A percentile compares a stretch with the other conserved stretches of the same genome.
These are phyloP conservation scores for Luffa aegyptiaca DNA, from an alignment of 306 rosid species.

Conservation along the genomic window DNA sequence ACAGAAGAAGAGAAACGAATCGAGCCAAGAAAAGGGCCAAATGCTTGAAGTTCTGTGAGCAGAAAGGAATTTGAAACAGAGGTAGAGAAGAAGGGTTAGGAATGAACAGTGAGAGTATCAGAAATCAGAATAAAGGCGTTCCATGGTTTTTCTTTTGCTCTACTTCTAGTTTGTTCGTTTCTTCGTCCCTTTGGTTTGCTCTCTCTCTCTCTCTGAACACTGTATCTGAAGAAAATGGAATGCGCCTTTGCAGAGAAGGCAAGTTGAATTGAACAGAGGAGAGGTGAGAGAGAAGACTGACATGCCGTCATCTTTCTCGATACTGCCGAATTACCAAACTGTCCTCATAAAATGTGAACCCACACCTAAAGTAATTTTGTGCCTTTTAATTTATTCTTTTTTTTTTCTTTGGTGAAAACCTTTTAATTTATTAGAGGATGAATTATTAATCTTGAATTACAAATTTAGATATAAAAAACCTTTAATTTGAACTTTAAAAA, in stretches of 20 bases:
- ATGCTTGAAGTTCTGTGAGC: neutral
- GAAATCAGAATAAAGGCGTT: neutral
- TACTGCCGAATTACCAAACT: constrained; percentile 38
- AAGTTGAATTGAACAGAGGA: constrained; percentile 32
- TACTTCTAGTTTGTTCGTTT: constrained; percentile 17
- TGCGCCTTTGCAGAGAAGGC: constrained; percentile 64
- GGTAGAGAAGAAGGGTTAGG: constrained; percentile 6
- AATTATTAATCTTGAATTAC: too few relatives aligned
- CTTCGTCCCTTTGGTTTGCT: constrained; percentile 20
- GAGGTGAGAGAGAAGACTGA: constrained; percentile 44
- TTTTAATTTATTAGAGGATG: too few relatives aligned
- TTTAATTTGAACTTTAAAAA: too few relatives aligned
- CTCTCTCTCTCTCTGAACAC: constrained; percentile 15
- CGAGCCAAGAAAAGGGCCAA: neutral
- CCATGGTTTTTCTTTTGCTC: constrained; percentile 10
- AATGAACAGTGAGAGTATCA: constrained; percentile 11
- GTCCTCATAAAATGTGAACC: constrained; percentile 14
- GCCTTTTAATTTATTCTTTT: too few relatives aligned
- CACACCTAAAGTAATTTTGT: neutral
- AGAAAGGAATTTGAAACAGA: neutral
- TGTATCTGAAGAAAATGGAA: constrained; percentile 9
- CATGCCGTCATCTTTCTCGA: constrained; percentile 39
- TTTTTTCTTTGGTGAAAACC: too few relatives aligned
- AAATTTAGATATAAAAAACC: too few relatives aligned
- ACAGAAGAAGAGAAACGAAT: constrained; percentile 4